phyloP scores from a whole-genome alignment of 129 eudicot genomes.

The Flaveria ramosissima region DNA sequence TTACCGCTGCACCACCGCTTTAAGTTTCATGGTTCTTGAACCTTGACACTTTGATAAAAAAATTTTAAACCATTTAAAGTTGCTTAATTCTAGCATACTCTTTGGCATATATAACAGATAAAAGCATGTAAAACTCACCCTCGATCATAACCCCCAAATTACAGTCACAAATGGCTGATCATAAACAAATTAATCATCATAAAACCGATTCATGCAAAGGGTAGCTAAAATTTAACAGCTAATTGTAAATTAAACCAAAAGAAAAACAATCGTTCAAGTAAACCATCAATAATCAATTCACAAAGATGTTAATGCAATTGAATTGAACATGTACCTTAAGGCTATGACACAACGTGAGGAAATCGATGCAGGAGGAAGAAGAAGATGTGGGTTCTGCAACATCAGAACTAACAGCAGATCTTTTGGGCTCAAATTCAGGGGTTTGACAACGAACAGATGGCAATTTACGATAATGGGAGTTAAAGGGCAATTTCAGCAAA shows the following conservation, averaged over 20 bases:
- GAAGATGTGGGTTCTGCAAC: constrained; percentile 30
- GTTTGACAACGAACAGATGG: constrained; percentile 47
- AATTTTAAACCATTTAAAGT: too few relatives aligned
- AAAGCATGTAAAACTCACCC: not conserved
- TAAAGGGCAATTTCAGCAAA: constrained; percentile 43
- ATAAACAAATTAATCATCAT: not conserved
- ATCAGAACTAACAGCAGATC: constrained; percentile 27
- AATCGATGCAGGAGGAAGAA: constrained; percentile 66
- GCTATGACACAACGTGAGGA: constrained; percentile 80
- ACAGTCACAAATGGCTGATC: not conserved
- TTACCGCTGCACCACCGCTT: too few relatives aligned
- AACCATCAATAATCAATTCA: not conserved
- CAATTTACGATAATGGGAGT: constrained; percentile 42
- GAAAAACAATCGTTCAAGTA: not conserved
- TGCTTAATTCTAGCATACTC: too few relatives aligned
- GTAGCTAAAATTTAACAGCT: not conserved
- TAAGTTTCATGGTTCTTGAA: too few relatives aligned
- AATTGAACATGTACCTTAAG: constrained; percentile 27
- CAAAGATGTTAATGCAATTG: not conserved
- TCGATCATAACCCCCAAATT: not conserved
- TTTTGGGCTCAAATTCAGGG: constrained; percentile 46
- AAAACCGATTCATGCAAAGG: constrained; percentile 4
- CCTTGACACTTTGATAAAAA: too few relatives aligned
- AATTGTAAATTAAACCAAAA: not conserved
- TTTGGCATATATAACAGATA: not conserved